Evolutionary conservation across 2,329 filamentous ascomycete genomes (phyloP).

Genomic region (Phialophora macrospora): DNA sequence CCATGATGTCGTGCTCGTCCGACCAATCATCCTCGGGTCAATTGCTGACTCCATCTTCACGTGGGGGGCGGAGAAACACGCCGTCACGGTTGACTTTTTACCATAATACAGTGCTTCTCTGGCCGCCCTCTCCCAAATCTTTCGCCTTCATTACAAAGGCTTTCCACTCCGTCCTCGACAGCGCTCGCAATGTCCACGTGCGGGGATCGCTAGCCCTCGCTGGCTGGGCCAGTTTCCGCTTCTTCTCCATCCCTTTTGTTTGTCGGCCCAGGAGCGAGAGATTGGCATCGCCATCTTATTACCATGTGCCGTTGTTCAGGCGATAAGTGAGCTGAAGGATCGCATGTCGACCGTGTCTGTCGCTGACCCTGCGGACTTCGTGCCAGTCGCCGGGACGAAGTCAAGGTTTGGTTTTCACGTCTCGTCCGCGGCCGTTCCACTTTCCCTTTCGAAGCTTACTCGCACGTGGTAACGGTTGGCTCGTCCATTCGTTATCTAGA

Average conservation of each 20-base stretch:
- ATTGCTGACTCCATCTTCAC: not conserved
- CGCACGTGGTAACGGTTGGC: constrained; percentile 18
- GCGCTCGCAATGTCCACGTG: constrained; percentile 1
- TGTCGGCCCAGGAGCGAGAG: constrained; percentile 6
- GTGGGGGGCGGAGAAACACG: not conserved
- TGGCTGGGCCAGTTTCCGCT: not conserved
- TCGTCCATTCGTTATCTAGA: constrained; percentile 21
- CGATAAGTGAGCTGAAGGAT: not conserved
- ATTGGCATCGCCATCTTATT: not conserved
- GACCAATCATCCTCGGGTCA: not conserved
- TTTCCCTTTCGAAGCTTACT: constrained; percentile 4
- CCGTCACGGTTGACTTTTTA: not conserved
- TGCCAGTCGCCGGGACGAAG: constrained; percentile 11
- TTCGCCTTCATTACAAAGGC: not conserved
- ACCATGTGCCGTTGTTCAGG: not conserved
- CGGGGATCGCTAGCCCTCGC: not conserved
- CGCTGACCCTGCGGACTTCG: constrained; percentile 13
- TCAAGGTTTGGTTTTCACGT: not conserved
- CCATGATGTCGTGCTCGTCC: constrained; percentile 13
- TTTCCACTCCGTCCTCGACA: not conserved
- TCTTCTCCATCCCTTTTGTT: not conserved
- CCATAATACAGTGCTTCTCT: not conserved
- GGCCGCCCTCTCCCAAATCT: not conserved
- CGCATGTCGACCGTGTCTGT: not conserved
- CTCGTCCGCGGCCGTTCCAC: not conserved